Percentiles rank a stretch among this genome's conserved stretches.
phyloP scores from a whole-genome alignment of 192 early-diverging fungal genomes.

The Rhizophagus clarus region DNA sequence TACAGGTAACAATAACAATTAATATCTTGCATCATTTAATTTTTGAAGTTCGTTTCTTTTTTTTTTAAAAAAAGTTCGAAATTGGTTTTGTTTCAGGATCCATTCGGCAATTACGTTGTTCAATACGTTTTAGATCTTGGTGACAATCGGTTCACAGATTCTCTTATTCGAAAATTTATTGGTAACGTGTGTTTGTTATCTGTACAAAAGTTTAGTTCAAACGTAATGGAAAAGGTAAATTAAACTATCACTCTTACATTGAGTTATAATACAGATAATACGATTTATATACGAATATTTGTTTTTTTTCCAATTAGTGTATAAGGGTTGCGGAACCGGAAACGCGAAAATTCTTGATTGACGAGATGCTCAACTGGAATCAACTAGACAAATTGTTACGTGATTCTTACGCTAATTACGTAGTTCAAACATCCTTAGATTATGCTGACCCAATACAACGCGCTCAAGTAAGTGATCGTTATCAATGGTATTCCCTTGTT shows the following conservation, averaged over 20 bases:
- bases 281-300: not conserved
- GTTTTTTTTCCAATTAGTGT: slow-evolving; percentile 53
- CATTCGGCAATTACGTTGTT: slow-evolving; percentile 92
- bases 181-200: slow-evolving; percentile 76
- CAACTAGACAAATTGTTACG: slow-evolving; percentile 78
- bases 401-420: slow-evolving; percentile 90
- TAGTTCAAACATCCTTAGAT: slow-evolving; percentile 87
- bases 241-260: not conserved
- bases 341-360: slow-evolving; percentile 70
- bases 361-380: slow-evolving; percentile 73
- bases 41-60: no score
- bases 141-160: slow-evolving; percentile 66
- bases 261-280: not conserved
- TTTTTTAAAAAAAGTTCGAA: no score
- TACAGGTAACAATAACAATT: slow-evolving; percentile 50
- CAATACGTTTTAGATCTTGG: slow-evolving; percentile 87
- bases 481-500: not conserved
- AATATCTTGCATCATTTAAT: not conserved
- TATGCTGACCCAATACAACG: slow-evolving; percentile 75
- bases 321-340: slow-evolving; percentile 76
- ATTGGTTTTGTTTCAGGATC: slow-evolving; percentile 52
- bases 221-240: slow-evolving; percentile 87
- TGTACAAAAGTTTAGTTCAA: slow-evolving; percentile 90
- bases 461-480: slow-evolving; percentile 41
- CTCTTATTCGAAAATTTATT: slow-evolving; percentile 73